These are phyloP conservation scores for Xanthoparmelia taractica DNA, from an alignment of 495 filamentous ascomycete genomes.

Conservation along the genomic window DNA sequence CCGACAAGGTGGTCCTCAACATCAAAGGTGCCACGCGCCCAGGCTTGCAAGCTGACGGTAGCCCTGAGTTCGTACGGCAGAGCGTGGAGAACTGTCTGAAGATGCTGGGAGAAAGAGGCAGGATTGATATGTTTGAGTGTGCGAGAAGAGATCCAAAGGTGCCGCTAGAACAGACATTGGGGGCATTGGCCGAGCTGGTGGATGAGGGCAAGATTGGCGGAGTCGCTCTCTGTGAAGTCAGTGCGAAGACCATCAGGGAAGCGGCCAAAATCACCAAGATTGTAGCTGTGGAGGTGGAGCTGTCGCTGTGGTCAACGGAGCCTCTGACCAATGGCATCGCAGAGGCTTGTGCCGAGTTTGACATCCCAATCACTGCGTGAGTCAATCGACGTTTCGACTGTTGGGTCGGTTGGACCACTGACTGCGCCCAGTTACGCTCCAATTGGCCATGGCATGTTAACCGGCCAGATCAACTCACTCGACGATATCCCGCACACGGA, in stretches of 20 bases:
- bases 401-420: not conserved
- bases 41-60: conserved; percentile 47
- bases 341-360: conserved; percentile 57
- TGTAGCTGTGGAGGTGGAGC: conserved; percentile 66
- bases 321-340: conserved; percentile 69
- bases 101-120: conserved; percentile 61
- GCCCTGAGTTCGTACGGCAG: conserved; percentile 52
- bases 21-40: conserved; percentile 47
- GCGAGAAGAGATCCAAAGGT: conserved; percentile 60
- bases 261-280: conserved; percentile 65
- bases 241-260: conserved; percentile 63
- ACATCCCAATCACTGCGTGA: conserved; percentile 60
- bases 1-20: conserved; percentile 48
- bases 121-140: conserved; percentile 70
- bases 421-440: conserved; percentile 39
- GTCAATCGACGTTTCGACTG: not conserved
- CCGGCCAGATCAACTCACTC: conserved; percentile 53
- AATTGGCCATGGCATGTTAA: conserved; percentile 44
- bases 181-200: conserved; percentile 34
- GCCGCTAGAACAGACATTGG: conserved; percentile 49
- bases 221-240: conserved; percentile 65
- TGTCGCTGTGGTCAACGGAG: conserved; percentile 59
- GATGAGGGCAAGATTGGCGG: conserved; percentile 55
- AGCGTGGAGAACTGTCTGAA: conserved; percentile 55
- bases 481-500: conserved; percentile 58